These are phyloP conservation scores for Bigelowiella natans DNA, from an alignment of 78 protist species.

Conservation along the genomic window DNA sequence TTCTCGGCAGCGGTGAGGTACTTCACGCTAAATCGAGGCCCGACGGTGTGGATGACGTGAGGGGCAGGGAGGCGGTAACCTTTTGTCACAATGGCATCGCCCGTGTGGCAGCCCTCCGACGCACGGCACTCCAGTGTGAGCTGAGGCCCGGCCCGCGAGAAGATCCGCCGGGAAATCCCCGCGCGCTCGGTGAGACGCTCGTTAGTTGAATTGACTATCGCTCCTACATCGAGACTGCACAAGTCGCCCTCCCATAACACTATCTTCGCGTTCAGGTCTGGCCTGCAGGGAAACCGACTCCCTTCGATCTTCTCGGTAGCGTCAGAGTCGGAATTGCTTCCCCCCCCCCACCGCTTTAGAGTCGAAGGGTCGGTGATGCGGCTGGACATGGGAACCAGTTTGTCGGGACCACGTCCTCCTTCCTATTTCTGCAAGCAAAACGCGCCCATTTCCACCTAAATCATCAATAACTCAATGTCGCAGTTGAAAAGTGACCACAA, in stretches of 20 bases:
- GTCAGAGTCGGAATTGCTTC: too few species aligned
- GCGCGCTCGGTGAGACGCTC: neutral
- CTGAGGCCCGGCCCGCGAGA: neutral
- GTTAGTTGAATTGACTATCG: neutral
- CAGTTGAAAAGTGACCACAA: too few species aligned
- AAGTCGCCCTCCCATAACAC: neutral
- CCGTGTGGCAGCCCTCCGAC: neutral
- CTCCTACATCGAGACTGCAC: neutral
- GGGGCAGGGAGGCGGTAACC: neutral
- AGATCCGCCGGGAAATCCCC: neutral
- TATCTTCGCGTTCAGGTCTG: neutral
- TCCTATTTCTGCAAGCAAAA: too few species aligned
- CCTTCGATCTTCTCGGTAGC: neutral
- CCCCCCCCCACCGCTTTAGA: neutral
- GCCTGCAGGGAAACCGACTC: neutral
- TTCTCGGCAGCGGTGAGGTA: neutral
- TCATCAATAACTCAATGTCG: too few species aligned
- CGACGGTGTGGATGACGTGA: neutral
- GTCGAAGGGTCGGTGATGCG: too few species aligned
- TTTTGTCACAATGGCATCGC: neutral
- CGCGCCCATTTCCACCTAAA: too few species aligned
- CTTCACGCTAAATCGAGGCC: neutral
- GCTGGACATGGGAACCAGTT: too few species aligned
- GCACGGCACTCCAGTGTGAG: neutral
- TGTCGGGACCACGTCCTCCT: too few species aligned